Evolutionary conservation across 2,329 filamentous ascomycete species (phyloP).

Genomic region (Microsporum audouinii): DNA sequence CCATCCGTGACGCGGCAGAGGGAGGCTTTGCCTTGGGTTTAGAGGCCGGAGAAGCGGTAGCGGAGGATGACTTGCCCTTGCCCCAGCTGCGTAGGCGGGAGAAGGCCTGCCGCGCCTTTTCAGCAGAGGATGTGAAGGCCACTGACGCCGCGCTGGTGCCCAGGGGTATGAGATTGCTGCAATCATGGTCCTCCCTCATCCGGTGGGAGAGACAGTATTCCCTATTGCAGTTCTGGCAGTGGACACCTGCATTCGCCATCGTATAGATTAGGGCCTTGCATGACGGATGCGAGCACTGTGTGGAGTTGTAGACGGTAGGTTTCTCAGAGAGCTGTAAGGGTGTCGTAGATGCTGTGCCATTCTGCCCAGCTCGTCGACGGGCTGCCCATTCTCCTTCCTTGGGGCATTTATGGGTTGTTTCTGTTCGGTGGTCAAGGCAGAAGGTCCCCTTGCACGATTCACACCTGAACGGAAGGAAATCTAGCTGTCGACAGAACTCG

Average conservation of each 20-base stretch:
- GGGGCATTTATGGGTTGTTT: slow-evolving; percentile 62
- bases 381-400: slow-evolving; percentile 51
- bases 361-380: slow-evolving; percentile 32
- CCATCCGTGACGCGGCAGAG: slow-evolving; percentile 51
- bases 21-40: slow-evolving; percentile 55
- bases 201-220: slow-evolving; percentile 44
- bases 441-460: slow-evolving; percentile 75
- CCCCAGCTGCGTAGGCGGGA: slow-evolving; percentile 72
- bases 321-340: slow-evolving; percentile 29
- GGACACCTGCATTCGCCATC: slow-evolving; percentile 39
- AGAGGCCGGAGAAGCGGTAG: slow-evolving; percentile 51
- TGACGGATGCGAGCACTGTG: slow-evolving; percentile 37
- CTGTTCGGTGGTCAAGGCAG: slow-evolving; percentile 87
- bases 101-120: slow-evolving; percentile 63
- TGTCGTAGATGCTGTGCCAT: slow-evolving; percentile 18
- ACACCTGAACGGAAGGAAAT: slow-evolving; percentile 90
- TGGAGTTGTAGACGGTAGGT: slow-evolving; percentile 46
- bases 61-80: slow-evolving; percentile 56
- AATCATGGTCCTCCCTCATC: slow-evolving; percentile 63
- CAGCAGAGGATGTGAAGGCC: slow-evolving; percentile 32
- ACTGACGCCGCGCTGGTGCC: slow-evolving; percentile 36
- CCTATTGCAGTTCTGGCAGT: slow-evolving; percentile 39
- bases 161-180: slow-evolving; percentile 57
- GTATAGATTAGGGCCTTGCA: slow-evolving; percentile 46
- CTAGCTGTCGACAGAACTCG: slow-evolving; percentile 83